Base-by-base conservation (phyloP, 2,329 filamentous ascomycete genomes). In the Macrophomina pseudophaseolina region DNA sequence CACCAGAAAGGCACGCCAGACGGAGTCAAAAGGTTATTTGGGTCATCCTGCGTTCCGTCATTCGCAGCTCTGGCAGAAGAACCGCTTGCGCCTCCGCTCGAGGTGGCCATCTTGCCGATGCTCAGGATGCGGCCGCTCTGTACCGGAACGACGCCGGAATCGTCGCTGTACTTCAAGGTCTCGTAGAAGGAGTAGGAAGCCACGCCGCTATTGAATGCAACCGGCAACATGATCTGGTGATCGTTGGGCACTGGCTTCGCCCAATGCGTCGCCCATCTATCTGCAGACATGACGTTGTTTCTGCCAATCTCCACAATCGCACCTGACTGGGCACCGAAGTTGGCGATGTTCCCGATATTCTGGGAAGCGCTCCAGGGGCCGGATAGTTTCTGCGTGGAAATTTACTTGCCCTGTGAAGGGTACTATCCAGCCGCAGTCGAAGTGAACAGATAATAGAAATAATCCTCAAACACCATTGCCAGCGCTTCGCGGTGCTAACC, bases 381-480 rank as follows among this genome's bases (percentile, higher is more conserved):
- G 14, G 56, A 33, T 8, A 59, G 18, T 14, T 9, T 18, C 16
- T 14, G 1, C 5, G 56, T 28, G 11, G 56, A 59, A 40, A 59
- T 59, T 40, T 32, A 46, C 56, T 59, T 59, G 66, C 69, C 18
- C 59, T 68, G 52, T 1, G 69, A 71, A 3, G 70, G 70, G 18
- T 70, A 69, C 70, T 69, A 72, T 9, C 70, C 70, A 1, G 70
- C 54, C 7, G 70, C 70, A 8, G 68, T 51, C 1, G 66, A 69
- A 3, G 69, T 71, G 64, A 70, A 72, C 18, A 72, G 67, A 42
- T 72, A 72, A 46, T 67, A 72, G 33, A 49, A 63, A 2, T 64
- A 66, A 23, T 66, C 67, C 12, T 49, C 54, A n/a, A 68, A 68
- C 16, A 69, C 66, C 23, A 72, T 67, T 4, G 69, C 65, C 28